phyloP scores from a whole-genome alignment of 1,139 yeast genomes.

The Debaryomyces sp. region DNA sequence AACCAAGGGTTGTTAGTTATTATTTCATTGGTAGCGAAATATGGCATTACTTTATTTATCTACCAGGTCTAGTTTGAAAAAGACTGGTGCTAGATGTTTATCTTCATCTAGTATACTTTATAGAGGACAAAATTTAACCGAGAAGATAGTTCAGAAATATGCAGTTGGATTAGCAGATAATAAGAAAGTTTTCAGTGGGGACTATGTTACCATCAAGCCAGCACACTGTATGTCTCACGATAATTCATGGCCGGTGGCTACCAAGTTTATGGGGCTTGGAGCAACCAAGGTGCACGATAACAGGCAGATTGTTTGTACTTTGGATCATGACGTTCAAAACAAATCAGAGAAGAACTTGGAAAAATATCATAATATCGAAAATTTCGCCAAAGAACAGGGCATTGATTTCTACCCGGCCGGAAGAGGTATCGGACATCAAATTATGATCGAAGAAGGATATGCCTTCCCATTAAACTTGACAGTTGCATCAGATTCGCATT shows the following conservation, averaged over 20 bases:
- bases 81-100: conserved; percentile 14
- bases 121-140: conserved; percentile 82
- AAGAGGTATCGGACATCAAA: conserved; percentile 98
- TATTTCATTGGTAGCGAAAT: not conserved
- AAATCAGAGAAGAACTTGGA: conserved; percentile 82
- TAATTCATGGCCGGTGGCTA: conserved; percentile 98
- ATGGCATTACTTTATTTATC: conserved; percentile 6
- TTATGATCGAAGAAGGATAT: conserved; percentile 98
- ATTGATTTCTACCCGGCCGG: conserved; percentile 98
- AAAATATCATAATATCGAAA: conserved; percentile 85
- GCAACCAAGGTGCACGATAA: conserved; percentile 81
- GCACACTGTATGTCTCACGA: conserved; percentile 99
- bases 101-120: conserved; percentile 15
- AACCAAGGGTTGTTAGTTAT: not conserved
- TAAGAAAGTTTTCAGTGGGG: conserved; percentile 82
- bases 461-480: conserved; percentile 93
- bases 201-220: conserved; percentile 92
- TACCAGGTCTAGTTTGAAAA: conserved; percentile 1
- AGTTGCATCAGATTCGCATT: conserved; percentile 97
- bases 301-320: conserved; percentile 89
- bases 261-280: conserved; percentile 93
- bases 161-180: conserved; percentile 79
- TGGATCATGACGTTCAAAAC: conserved; percentile 98
- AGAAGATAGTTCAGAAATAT: conserved; percentile 90
- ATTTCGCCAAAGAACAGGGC: conserved; percentile 89